phyloP scores from a whole-genome alignment of 192 early-diverging fungal species.

The Chytriomyces sp. region DNA sequence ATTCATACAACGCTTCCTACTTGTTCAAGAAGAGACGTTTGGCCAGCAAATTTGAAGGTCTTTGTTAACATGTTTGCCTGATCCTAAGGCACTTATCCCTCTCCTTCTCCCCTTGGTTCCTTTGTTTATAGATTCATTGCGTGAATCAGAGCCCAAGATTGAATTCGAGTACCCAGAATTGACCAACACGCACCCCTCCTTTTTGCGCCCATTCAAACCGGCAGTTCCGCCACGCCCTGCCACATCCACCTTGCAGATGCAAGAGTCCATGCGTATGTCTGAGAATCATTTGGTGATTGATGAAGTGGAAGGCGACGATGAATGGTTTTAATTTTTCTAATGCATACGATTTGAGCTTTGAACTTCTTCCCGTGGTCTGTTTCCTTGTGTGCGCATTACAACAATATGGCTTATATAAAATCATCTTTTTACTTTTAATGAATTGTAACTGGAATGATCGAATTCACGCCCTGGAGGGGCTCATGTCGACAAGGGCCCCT shows the following conservation, averaged over 20 bases:
- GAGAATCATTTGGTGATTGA: neutral
- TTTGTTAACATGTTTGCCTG: neutral
- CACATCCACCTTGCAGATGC: neutral
- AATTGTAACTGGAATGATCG: too few relatives aligned
- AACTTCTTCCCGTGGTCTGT: too few relatives aligned
- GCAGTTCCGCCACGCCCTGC: neutral
- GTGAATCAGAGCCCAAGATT: neutral
- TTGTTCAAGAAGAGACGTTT: too few relatives aligned
- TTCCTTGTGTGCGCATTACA: too few relatives aligned
- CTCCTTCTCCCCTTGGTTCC: neutral
- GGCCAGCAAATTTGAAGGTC: neutral
- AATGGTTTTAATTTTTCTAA: too few relatives aligned
- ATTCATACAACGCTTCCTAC: too few relatives aligned
- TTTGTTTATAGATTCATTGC: neutral
- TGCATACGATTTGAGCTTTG: too few relatives aligned
- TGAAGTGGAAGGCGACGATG: too few relatives aligned
- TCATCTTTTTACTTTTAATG: too few relatives aligned
- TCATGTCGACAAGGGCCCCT: too few relatives aligned
- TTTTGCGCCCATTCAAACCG: neutral
- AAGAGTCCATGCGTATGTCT: neutral
- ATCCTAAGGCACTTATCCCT: neutral
- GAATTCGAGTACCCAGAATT: neutral
- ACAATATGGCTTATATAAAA: too few relatives aligned
- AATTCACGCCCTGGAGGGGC: too few relatives aligned
- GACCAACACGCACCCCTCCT: neutral